Conservation (phyloP, 2,329 filamentous ascomycete genomes). For the Epichloe hybrida region DNA sequence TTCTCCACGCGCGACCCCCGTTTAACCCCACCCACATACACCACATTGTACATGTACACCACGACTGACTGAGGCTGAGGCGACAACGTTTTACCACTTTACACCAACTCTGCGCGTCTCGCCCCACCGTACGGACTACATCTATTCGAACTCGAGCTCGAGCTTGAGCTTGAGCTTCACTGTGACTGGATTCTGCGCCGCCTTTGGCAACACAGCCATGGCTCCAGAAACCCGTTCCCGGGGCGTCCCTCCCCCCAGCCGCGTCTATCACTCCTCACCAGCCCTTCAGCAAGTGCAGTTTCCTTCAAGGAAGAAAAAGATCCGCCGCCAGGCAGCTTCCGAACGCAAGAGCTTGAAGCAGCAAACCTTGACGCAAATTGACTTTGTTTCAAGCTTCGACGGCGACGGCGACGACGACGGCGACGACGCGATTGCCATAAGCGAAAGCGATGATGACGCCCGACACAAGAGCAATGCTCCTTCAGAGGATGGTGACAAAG, state of each 20-base stretch:
- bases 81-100: neutral
- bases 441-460: conserved; percentile 13
- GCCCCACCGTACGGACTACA: neutral
- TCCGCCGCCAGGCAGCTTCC: conserved; percentile 22
- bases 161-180: neutral
- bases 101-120: conserved; percentile 1
- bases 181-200: neutral
- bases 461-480: neutral
- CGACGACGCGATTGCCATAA: conserved; percentile 12
- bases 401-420: conserved; percentile 17
- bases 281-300: conserved; percentile 26
- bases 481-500: conserved; percentile 5
- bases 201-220: neutral
- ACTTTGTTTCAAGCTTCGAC: conserved; percentile 23
- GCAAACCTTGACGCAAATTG: conserved; percentile 30
- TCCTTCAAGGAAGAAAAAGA: conserved; percentile 19
- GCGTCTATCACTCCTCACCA: conserved; percentile 26
- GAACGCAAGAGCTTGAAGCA: conserved; percentile 19
- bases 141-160: neutral
- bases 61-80: too few species aligned
- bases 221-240: conserved; percentile 24
- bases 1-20: neutral
- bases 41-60: too few species aligned
- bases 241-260: conserved; percentile 21
- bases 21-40: neutral